Base-by-base conservation (phyloP, 768 basidiomycete genomes). In the Tylopilus intermedius region DNA sequence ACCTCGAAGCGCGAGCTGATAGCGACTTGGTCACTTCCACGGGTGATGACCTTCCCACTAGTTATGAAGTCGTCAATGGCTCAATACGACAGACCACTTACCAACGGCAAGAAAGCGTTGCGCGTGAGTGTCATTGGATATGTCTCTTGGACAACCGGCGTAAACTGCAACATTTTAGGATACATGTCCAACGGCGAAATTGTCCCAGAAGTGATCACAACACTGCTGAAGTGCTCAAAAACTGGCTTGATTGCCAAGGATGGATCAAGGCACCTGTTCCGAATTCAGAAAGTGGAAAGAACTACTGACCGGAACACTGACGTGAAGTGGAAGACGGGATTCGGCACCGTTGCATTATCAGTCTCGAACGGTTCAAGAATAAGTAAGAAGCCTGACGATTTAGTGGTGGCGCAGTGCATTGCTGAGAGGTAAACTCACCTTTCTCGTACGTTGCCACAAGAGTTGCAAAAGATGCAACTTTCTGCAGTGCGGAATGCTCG, bases 121-220 rank as follows among this genome's bases (percentile, higher is more conserved):
- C 96, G 81, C 11, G 92, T 90, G 41, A 99, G 77, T 18, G 96
- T 94, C 96, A 99, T 99, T 1, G 95, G 82, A 72, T 99, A 99
- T 1, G 90, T 91, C 70, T 97, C 94, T 72, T 94, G 90, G 6
- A 97, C 90, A 18, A 95, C 94, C 2, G 96, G 94, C 15, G 90
- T 91, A 70, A 99, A 99, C 60, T 94, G 92, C 29, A 99, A 78
- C 90, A 99, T 99, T 72, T 98, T 99, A 11, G 96, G 96, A 69
- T 99, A 99, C 96, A 99, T 99, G 71, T 99, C 96, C 53, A 99
- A 72, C 2, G 96, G 96, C 1, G 94, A 97, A 61, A 99, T 93
- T 10, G 96, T 99, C 61, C 96, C 96, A 4, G 94, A 97, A 0
- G 96, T 99, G 67, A 99, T 99, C 58, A 99, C 93, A 21, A 99